Evolutionary conservation across 1,284 basidiomycete species (phyloP).

Genomic region (Cystobasidium pallidum): DNA sequence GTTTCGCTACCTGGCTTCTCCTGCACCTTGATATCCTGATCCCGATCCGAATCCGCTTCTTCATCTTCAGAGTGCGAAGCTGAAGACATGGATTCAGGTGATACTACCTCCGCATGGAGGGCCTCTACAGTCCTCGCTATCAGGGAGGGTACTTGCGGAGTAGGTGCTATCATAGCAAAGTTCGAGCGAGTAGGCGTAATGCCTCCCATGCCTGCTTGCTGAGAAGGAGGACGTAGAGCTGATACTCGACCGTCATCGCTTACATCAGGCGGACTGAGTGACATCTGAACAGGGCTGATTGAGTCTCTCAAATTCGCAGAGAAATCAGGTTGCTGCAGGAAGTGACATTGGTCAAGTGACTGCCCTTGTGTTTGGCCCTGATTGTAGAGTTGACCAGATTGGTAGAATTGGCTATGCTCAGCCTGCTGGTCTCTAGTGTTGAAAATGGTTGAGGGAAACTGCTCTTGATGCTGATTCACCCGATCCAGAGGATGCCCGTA

Average conservation of each 20-base stretch:
- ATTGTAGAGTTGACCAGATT: background rate
- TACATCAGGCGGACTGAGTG: background rate
- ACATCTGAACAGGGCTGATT: slow-evolving; percentile 6
- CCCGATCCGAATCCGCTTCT: background rate
- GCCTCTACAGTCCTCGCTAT: background rate
- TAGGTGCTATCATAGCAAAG: slow-evolving; percentile 3
- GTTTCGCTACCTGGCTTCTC: background rate
- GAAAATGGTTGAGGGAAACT: background rate
- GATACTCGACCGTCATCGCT: background rate
- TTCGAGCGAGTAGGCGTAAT: slow-evolving; percentile 3
- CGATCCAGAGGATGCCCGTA: background rate
- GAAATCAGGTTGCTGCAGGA: slow-evolving; percentile 6
- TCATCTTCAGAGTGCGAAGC: background rate
- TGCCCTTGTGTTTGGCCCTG: background rate
- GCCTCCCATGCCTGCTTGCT: background rate
- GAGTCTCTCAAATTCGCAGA: background rate
- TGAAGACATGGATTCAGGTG: background rate
- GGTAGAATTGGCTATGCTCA: background rate
- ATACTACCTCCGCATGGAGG: background rate
- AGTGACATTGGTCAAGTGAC: background rate
- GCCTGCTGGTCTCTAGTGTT: background rate
- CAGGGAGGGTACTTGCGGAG: slow-evolving; percentile 1
- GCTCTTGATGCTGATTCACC: background rate
- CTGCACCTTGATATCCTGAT: background rate
- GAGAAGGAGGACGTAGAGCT: background rate